Base-by-base conservation (phyloP, 2,329 filamentous ascomycete species). In the Aspergillus fischeri region DNA sequence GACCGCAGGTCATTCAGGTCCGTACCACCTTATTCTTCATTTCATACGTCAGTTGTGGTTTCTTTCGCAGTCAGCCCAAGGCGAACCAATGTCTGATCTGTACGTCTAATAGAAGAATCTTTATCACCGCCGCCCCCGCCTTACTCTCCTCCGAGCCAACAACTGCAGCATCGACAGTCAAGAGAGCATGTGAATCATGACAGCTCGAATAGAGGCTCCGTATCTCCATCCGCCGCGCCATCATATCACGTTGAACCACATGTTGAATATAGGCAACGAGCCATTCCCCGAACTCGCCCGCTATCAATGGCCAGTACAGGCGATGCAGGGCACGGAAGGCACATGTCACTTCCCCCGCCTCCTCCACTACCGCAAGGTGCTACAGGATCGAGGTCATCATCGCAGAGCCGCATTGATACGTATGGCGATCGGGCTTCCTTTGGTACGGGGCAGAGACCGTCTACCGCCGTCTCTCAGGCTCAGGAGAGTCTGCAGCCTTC, bases 51-150 rank as follows among this genome's bases (percentile, higher is more conserved):
- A 41, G 21, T 35, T 21, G 48, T 28, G 17, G 35, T 51, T 29
- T 5, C 50, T 53, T 41, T 47, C 10, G 10, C 8, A 24, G 20
- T 24, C 44, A 24, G 10, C 11, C 21, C 21, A 4, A 8, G 11
- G 20, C 20, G 29, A 45, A 53, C 32, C 24, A 50, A 10, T 45
- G 27, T 25, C 54, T 62, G 57, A 65, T 55, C 51, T 44, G 32
- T 17, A 49, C 17, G 21, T 35, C 27, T 29, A 54, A 53, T 61
- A 71, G 67, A 73, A 51, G 65, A 62, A 17, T 63, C 65, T 29
- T 35, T 72, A 27, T 72, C 73, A 11, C 66, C 73, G 9, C 73
- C 73, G 7, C 73, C 73, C 32, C 73, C 73, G 7, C 73, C 73
- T 49, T 75, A 75, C 51, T 75, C 73, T 53, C 73, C 73, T 21